Percentiles rank a stretch among this genome's conserved stretches.
Evolutionary conservation across 441 rosid genomes (phyloP).

Genomic region (Gossypium trilobum): DNA sequence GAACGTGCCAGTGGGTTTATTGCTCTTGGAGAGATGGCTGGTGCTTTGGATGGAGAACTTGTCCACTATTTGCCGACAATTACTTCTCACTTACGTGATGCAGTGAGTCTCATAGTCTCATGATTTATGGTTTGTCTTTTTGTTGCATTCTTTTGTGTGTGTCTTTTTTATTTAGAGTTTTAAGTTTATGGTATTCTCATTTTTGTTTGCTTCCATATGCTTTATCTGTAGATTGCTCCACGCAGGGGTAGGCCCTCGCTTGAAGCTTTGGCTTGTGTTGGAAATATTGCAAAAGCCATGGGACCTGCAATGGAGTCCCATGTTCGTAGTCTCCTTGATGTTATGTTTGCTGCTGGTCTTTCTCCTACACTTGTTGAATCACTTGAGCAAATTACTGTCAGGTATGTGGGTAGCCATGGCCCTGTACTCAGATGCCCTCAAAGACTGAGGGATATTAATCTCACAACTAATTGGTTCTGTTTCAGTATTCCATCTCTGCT

Average conservation of each 20-base stretch:
- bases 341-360: conserved; percentile 83
- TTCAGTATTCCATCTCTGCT: conserved; percentile 89
- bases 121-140: conserved; percentile 17
- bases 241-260: conserved; percentile 93
- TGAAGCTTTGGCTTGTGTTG: conserved; percentile 97
- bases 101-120: conserved; percentile 46
- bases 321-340: conserved; percentile 76
- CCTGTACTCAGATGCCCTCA: conserved; percentile 11
- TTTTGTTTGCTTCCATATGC: conserved; percentile 1
- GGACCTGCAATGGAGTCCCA: conserved; percentile 79
- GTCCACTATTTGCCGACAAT: conserved; percentile 93
- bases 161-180: background rate
- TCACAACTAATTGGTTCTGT: conserved; percentile 19
- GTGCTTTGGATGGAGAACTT: conserved; percentile 99
- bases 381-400: conserved; percentile 75
- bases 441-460: conserved; percentile 13
- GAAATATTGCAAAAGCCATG: conserved; percentile 97
- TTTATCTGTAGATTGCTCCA: conserved; percentile 78
- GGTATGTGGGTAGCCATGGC: conserved; percentile 34
- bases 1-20: conserved; percentile 97
- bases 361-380: conserved; percentile 80
- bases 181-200: conserved; percentile 16
- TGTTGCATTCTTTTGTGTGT: conserved; percentile 13
- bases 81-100: conserved; percentile 86
- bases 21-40: conserved; percentile 99